These are phyloP conservation scores for Zymoseptoria pseudotritici DNA, from an alignment of 2,329 filamentous ascomycete species.

Conservation along the genomic window DNA sequence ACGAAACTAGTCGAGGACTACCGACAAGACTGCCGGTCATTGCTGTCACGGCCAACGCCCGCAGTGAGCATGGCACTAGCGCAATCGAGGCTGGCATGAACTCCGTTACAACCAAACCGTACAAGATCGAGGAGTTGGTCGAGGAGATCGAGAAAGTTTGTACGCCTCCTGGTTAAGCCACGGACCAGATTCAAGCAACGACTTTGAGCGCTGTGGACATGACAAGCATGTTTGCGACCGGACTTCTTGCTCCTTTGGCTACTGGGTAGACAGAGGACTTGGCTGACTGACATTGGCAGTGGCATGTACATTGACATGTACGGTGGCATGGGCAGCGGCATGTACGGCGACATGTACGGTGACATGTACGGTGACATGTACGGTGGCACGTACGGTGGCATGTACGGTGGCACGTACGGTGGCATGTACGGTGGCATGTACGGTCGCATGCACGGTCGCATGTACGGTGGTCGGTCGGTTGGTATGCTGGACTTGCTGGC, in stretches of 20 bases:
- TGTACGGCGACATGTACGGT: too few species aligned
- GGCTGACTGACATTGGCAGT: too few species aligned
- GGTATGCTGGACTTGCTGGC: too few species aligned
- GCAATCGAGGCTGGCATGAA: constrained; percentile 24
- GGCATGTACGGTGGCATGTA: too few species aligned
- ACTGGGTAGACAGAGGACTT: not conserved
- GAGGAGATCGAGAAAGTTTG: constrained; percentile 12
- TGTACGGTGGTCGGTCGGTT: too few species aligned
- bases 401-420: too few species aligned
- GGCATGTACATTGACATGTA: too few species aligned
- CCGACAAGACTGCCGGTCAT: constrained; percentile 20
- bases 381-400: too few species aligned
- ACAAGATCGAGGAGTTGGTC: constrained; percentile 17
- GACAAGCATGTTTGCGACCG: not conserved
- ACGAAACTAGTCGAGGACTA: constrained; percentile 13
- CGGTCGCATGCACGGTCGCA: too few species aligned
- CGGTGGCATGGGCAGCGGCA: too few species aligned
- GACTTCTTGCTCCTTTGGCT: not conserved
- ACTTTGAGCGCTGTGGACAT: not conserved
- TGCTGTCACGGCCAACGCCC: constrained; percentile 26
- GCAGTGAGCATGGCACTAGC: constrained; percentile 20
- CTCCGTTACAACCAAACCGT: constrained; percentile 18
- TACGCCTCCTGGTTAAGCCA: not conserved
- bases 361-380: too few species aligned
- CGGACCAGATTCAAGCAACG: not conserved